A percentile compares a stretch with the other conserved stretches of the same genome.
Conservation (phyloP, 2,329 filamentous ascomycete species). For the Colletotrichum somersetense region DNA sequence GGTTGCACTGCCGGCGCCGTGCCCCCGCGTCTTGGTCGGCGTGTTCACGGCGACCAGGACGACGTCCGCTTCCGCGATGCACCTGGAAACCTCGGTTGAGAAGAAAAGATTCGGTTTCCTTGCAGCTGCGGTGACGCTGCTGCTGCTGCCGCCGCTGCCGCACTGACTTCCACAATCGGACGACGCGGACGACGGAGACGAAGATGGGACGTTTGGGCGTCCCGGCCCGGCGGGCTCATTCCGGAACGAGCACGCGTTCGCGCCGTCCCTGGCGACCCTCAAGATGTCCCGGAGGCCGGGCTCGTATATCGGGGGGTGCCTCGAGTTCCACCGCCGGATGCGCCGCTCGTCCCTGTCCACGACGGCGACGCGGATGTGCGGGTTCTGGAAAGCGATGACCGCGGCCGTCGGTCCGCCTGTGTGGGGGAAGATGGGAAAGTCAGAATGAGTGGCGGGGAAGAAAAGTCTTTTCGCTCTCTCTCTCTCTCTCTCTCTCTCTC, state of each 20-base stretch:
- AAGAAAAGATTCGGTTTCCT: constrained; percentile 79
- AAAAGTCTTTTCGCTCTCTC: too few species aligned
- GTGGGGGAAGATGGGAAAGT: background rate
- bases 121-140: constrained; percentile 52
- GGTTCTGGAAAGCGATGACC: constrained; percentile 80
- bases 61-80: constrained; percentile 76
- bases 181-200: constrained; percentile 47
- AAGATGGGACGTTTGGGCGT: constrained; percentile 41
- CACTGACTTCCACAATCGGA: constrained; percentile 51
- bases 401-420: constrained; percentile 80
- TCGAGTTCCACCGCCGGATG: constrained; percentile 80
- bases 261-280: constrained; percentile 70
- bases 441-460: background rate
- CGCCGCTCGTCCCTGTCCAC: constrained; percentile 75
- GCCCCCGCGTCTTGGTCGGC: constrained; percentile 78
- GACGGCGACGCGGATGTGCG: constrained; percentile 77
- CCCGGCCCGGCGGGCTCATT: constrained; percentile 52
- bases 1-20: constrained; percentile 77
- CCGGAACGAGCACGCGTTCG: constrained; percentile 56
- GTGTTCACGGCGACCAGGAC: constrained; percentile 84
- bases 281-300: constrained; percentile 78
- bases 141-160: constrained; percentile 34
- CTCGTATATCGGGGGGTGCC: constrained; percentile 81
- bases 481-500: too few species aligned
- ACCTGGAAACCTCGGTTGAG: constrained; percentile 73